phyloP scores from a whole-genome alignment of 2,329 filamentous ascomycete species.

The Colletotrichum shisoi region DNA sequence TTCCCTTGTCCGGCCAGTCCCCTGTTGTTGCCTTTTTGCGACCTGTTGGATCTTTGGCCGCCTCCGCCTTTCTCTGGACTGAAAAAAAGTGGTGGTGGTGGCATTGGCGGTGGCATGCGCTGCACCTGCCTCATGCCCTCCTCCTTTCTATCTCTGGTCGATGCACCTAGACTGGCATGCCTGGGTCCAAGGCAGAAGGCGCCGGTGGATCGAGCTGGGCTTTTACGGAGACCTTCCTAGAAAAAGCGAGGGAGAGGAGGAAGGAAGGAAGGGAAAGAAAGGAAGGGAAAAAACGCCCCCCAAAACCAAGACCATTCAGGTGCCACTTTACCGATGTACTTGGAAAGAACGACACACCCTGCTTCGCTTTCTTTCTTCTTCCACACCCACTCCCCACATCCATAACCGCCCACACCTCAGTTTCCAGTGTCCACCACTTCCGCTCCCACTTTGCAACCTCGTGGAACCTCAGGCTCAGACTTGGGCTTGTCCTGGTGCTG shows the following conservation, averaged over 20 bases:
- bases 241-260: background rate
- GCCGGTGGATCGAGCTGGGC: background rate
- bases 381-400: background rate
- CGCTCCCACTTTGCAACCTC: background rate
- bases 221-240: background rate
- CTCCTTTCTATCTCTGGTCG: background rate
- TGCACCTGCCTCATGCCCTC: background rate
- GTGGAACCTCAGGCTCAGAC: background rate
- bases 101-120: background rate
- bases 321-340: conserved; percentile 31
- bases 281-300: background rate
- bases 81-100: background rate
- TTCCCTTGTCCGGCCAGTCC: background rate
- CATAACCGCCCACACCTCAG: background rate
- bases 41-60: background rate
- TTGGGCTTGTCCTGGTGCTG: background rate
- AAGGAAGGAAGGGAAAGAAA: background rate
- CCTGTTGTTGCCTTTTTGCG: background rate
- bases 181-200: background rate
- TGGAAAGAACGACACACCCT: conserved; percentile 19
- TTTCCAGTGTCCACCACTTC: background rate
- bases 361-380: conserved; percentile 28
- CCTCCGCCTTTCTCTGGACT: background rate
- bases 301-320: conserved; percentile 35
- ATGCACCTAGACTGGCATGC: background rate